Percentiles rank a stretch among this genome's conserved stretches.
phyloP scores from a whole-genome alignment of 1,139 yeast species.

The Hemisphaericaspora xylofermentans region DNA sequence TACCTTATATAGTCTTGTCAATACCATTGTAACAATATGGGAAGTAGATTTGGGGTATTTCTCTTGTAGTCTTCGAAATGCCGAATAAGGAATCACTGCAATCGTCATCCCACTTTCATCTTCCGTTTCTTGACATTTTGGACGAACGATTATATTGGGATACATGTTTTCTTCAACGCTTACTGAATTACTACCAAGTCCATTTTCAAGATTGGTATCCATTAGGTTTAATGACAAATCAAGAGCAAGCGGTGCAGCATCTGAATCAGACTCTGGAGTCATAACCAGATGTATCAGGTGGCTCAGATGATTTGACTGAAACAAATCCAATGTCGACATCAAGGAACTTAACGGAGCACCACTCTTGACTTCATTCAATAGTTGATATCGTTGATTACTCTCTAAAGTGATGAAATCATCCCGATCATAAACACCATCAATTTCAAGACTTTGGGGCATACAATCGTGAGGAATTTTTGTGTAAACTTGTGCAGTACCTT shows the following conservation, averaged over 20 bases:
- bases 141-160: constrained; percentile 15
- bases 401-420: constrained; percentile 48
- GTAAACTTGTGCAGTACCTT: constrained; percentile 82
- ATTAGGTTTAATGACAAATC: constrained; percentile 4
- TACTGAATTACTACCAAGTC: background rate
- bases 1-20: constrained; percentile 83
- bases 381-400: constrained; percentile 57
- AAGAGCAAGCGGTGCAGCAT: constrained; percentile 3
- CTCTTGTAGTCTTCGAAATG: constrained; percentile 69
- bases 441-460: constrained; percentile 19
- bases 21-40: constrained; percentile 89
- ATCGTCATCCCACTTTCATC: constrained; percentile 45
- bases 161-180: constrained; percentile 5
- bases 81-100: constrained; percentile 85
- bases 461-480: constrained; percentile 41
- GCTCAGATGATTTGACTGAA: constrained; percentile 19
- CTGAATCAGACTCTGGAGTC: constrained; percentile 10
- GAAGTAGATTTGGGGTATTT: constrained; percentile 89
- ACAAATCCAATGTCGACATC: constrained; percentile 72
- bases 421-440: constrained; percentile 19
- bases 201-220: background rate
- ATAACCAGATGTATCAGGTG: constrained; percentile 1
- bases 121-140: constrained; percentile 7
- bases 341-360: constrained; percentile 86
- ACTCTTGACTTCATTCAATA: constrained; percentile 79